Evolutionary conservation across 345 rosid species (phyloP).

Genomic region (Chamaenerion angustifolium): DNA sequence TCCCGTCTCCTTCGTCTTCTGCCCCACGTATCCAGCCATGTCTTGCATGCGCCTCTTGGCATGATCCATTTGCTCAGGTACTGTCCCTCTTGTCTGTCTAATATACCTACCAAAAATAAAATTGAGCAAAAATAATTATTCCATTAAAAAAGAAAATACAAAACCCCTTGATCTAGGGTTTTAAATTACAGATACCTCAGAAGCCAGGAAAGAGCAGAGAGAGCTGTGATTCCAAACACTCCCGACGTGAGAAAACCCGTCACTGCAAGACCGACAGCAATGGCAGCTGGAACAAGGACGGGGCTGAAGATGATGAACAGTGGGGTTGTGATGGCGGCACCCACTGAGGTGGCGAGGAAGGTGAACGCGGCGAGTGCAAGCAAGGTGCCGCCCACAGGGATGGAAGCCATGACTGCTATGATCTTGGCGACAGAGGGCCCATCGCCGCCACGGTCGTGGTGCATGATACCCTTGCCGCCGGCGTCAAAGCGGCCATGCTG

Average conservation of each 20-base stretch:
- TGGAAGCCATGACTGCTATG: conserved; percentile 14
- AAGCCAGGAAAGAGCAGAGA: conserved; percentile 25
- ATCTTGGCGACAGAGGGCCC: conserved; percentile 21
- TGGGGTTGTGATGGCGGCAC: conserved; percentile 22
- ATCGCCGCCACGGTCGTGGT: too few relatives aligned
- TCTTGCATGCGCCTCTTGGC: conserved; percentile 14
- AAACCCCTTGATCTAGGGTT: too few relatives aligned
- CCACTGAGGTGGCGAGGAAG: conserved; percentile 18
- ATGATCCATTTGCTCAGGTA: conserved; percentile 12
- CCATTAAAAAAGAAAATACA: too few relatives aligned
- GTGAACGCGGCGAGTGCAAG: conserved; percentile 22
- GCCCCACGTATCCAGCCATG: conserved; percentile 13
- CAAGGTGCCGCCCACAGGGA: conserved; percentile 21
- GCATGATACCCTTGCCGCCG: too few relatives aligned
- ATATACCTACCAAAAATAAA: too few relatives aligned
- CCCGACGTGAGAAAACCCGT: conserved; percentile 28
- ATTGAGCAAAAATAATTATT: too few relatives aligned
- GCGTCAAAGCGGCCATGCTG: too few relatives aligned
- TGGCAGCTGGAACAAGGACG: conserved; percentile 25
- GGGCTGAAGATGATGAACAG: conserved; percentile 34
- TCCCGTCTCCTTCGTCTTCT: conserved; percentile 19
- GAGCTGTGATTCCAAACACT: conserved; percentile 30
- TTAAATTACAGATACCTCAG: not conserved
- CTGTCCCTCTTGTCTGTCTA: not conserved
- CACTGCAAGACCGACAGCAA: conserved; percentile 19